These are phyloP conservation scores for Elsinoe necatrix DNA, from an alignment of 2,329 filamentous ascomycete genomes.

Conservation along the genomic window DNA sequence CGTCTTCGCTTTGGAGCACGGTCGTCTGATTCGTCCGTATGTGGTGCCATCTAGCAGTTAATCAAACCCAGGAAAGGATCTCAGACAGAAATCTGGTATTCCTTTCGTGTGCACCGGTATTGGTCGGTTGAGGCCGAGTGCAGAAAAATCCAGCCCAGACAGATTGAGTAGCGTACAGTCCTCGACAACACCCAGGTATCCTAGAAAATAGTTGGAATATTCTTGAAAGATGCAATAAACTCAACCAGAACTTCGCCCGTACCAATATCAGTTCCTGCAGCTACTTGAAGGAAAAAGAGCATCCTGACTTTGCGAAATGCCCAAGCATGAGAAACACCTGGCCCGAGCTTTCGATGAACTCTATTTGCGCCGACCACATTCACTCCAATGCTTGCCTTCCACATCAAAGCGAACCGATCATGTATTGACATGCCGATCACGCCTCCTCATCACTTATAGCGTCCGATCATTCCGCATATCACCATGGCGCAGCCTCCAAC, in stretches of 20 bases:
- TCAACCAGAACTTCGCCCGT: too few species aligned
- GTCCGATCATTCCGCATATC: not conserved
- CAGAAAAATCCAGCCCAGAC: too few species aligned
- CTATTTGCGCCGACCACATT: not conserved
- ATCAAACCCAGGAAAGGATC: too few species aligned
- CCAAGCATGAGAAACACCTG: not conserved
- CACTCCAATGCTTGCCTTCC: not conserved
- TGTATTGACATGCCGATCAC: not conserved
- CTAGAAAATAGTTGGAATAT: too few species aligned
- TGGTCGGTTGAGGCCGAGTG: too few species aligned
- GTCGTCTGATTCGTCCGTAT: not conserved
- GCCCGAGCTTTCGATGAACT: slow-evolving; percentile 3
- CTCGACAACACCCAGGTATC: too few species aligned
- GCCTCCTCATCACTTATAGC: not conserved
- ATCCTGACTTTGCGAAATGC: not conserved
- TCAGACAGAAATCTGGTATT: too few species aligned
- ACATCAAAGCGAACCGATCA: not conserved
- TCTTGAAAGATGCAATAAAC: too few species aligned
- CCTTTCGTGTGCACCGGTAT: too few species aligned
- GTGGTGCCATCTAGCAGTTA: not conserved
- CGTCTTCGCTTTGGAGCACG: not conserved
- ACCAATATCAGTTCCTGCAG: not conserved
- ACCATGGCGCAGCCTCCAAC: slow-evolving; percentile 5
- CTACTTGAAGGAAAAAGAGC: not conserved
- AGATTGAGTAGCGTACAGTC: too few species aligned